A percentile compares a stretch with the other conserved stretches of the same genome.
Conservation (phyloP, 73 alveolate genomes). For the Effrenium voratum region DNA sequence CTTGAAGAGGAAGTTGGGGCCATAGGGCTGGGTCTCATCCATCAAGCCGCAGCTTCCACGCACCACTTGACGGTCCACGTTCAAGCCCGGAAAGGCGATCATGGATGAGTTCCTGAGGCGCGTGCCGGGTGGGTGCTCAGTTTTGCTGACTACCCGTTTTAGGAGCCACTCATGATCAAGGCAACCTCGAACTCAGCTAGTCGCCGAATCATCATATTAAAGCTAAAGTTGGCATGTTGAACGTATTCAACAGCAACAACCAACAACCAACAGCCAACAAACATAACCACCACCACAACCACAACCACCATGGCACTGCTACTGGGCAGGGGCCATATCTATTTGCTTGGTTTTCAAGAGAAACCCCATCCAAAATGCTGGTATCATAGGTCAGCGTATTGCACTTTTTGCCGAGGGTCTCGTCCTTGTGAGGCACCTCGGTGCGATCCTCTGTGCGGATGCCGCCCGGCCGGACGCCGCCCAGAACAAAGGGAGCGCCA, state of each 20-base stretch:
- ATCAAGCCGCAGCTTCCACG: constrained; percentile 80
- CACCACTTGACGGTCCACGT: constrained; percentile 83
- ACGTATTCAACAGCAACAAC: too few species aligned
- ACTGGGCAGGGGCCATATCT: too few species aligned
- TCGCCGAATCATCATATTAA: too few species aligned
- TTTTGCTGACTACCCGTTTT: too few species aligned
- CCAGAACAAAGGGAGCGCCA: constrained; percentile 89
- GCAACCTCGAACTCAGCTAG: neutral
- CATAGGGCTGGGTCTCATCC: constrained; percentile 70
- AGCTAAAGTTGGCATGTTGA: too few species aligned
- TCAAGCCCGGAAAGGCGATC: constrained; percentile 72
- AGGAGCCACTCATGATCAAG: too few species aligned
- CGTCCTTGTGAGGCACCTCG: constrained; percentile 83
- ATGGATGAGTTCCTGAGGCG: constrained; percentile 51
- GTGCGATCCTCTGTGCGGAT: constrained; percentile 78
- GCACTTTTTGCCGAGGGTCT: constrained; percentile 61
- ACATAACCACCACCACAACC: neutral
- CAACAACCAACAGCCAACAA: neutral
- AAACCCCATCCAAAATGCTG: too few species aligned
- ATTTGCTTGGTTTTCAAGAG: too few species aligned
- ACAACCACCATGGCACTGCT: too few species aligned
- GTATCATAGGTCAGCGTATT: too few species aligned
- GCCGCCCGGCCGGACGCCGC: constrained; percentile 65
- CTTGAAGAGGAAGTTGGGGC: constrained; percentile 67
- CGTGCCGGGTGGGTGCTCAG: too few species aligned